A percentile compares a stretch with the other conserved stretches of the same genome.
These are phyloP conservation scores for Leccinum aurantiacum DNA, from an alignment of 768 basidiomycete genomes.

Conservation along the genomic window DNA sequence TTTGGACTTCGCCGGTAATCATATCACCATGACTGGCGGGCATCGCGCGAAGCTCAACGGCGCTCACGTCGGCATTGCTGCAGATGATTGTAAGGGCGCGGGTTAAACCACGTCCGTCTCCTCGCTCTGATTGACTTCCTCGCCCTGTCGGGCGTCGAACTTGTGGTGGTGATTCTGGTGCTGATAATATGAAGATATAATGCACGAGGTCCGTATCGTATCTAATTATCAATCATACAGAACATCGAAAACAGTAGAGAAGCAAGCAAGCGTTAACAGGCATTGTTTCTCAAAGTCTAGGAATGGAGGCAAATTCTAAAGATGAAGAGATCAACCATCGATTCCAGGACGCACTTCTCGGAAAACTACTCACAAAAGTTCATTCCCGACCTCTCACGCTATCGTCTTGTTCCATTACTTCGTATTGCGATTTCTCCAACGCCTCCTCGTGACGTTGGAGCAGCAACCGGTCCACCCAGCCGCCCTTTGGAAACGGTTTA, in stretches of 20 bases:
- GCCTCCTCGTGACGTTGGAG: conserved; percentile 56
- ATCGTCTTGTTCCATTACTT: not conserved
- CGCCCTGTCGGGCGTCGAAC: too few relatives aligned
- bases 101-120: too few relatives aligned
- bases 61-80: too few relatives aligned
- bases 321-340: not conserved
- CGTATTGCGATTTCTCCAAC: conserved; percentile 12
- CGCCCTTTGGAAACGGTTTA: conserved; percentile 73
- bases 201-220: not conserved
- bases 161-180: not conserved
- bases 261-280: not conserved
- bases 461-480: conserved; percentile 86
- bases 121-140: too few relatives aligned
- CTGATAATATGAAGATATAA: not conserved
- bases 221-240: not conserved
- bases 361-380: not conserved
- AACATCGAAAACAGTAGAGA: not conserved
- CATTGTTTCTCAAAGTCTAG: not conserved
- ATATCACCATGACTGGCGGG: too few relatives aligned
- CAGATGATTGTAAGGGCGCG: too few relatives aligned
- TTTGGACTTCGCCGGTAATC: too few relatives aligned
- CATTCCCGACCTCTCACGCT: not conserved
- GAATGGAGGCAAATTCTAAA: not conserved
- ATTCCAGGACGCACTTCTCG: not conserved
- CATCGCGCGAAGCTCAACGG: too few relatives aligned